phyloP scores from a whole-genome alignment of 495 filamentous ascomycete species.

The Aspergillus panamensis region DNA sequence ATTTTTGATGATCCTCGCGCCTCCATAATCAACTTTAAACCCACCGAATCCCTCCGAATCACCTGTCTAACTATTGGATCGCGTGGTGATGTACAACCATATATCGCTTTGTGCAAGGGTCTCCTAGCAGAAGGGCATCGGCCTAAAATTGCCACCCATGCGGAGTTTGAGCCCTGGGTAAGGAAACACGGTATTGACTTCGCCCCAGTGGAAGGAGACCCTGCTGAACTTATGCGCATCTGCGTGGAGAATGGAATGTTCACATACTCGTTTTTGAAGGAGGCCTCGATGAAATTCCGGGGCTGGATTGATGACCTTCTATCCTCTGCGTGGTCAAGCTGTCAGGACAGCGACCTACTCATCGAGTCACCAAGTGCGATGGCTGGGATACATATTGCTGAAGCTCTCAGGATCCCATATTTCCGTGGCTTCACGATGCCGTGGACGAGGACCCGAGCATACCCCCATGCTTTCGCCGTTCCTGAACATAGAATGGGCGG shows the following conservation, averaged over 20 bases:
- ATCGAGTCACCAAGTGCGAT: constrained; percentile 97
- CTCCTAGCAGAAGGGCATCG: constrained; percentile 83
- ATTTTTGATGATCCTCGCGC: constrained; percentile 92
- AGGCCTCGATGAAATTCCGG: constrained; percentile 85
- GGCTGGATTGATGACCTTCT: constrained; percentile 91
- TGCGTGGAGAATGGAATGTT: constrained; percentile 99
- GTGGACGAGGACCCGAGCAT: constrained; percentile 92
- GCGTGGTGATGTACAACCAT: constrained; percentile 93
- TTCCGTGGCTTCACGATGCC: constrained; percentile 99
- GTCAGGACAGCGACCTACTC: constrained; percentile 82
- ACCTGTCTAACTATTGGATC: constrained; percentile 96
- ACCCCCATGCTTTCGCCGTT: constrained; percentile 96
- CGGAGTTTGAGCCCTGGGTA: constrained; percentile 86
- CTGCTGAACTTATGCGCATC: constrained; percentile 88
- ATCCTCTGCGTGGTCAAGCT: constrained; percentile 77
- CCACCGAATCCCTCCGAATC: constrained; percentile 72
- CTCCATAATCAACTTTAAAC: constrained; percentile 95
- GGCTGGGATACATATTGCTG: constrained; percentile 98
- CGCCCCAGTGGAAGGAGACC: constrained; percentile 81
- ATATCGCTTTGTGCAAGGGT: constrained; percentile 93
- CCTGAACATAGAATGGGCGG: constrained; percentile 92
- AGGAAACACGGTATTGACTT: constrained; percentile 91
- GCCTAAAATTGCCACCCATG: constrained; percentile 85
- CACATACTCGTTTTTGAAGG: constrained; percentile 82
- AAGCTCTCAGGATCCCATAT: constrained; percentile 89